These are phyloP conservation scores for Macadamia tetraphylla DNA, from an alignment of 164 flowering plant species.

Conservation along the genomic window DNA sequence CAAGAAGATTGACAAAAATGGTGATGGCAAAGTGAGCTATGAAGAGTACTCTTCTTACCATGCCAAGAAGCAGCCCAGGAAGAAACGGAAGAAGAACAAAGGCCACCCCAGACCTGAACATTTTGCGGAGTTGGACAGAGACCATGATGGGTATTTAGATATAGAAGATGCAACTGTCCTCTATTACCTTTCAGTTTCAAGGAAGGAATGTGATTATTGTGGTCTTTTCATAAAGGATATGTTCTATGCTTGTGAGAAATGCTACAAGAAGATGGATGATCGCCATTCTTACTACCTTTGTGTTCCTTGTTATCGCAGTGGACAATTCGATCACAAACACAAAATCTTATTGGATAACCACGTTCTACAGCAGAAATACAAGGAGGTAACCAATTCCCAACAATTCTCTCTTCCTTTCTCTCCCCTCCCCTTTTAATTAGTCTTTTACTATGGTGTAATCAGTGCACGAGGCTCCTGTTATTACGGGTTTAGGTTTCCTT, in stretches of 20 bases:
- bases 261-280: background rate
- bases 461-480: too few relatives aligned
- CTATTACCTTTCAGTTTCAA: background rate
- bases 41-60: background rate
- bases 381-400: too few relatives aligned
- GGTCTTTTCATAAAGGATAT: background rate
- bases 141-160: background rate
- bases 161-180: background rate
- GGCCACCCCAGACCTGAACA: background rate
- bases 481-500: too few relatives aligned
- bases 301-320: background rate
- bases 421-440: too few relatives aligned
- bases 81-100: too few relatives aligned
- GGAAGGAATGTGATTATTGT: background rate
- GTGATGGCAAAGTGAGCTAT: background rate
- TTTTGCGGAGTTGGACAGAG: background rate
- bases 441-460: too few relatives aligned
- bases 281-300: background rate
- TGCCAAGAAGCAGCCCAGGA: background rate
- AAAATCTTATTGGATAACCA: background rate
- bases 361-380: background rate
- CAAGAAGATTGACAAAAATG: background rate
- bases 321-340: background rate
- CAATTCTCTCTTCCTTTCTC: too few relatives aligned
- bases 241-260: background rate